Percentiles rank a stretch among this genome's conserved stretches.
These are phyloP conservation scores for Populus hybrid DNA, from an alignment of 441 rosid species.

Conservation along the genomic window DNA sequence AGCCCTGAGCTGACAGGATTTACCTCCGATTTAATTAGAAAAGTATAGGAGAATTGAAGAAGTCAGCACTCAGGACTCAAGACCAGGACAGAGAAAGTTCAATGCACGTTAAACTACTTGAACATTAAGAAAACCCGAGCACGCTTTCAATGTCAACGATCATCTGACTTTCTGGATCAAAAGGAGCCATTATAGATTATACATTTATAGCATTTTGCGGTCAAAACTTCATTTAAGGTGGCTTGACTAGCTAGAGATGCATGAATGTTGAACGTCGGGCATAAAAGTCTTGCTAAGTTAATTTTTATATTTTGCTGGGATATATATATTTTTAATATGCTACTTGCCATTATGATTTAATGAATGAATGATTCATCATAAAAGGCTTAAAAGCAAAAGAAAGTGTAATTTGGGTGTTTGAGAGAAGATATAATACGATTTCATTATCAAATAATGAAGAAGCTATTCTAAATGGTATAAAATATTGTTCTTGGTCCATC, in stretches of 20 bases:
- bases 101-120: neutral
- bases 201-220: neutral
- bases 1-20: neutral
- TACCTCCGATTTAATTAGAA: neutral
- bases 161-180: neutral
- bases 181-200: neutral
- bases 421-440: no score
- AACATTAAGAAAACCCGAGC: neutral
- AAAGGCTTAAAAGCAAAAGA: no score
- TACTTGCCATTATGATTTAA: no score
- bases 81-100: neutral
- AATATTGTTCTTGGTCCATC: no score
- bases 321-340: no score
- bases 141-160: neutral
- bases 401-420: no score
- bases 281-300: neutral
- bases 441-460: no score
- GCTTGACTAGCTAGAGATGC: neutral
- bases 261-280: neutral
- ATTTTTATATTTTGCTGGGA: no score
- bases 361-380: neutral
- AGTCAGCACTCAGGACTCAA: neutral
- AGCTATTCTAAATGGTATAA: neutral
- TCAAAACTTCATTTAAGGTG: neutral
- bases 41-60: neutral